Conservation (phyloP, 2,329 filamentous ascomycete species). For the Laburnicola sp. region DNA sequence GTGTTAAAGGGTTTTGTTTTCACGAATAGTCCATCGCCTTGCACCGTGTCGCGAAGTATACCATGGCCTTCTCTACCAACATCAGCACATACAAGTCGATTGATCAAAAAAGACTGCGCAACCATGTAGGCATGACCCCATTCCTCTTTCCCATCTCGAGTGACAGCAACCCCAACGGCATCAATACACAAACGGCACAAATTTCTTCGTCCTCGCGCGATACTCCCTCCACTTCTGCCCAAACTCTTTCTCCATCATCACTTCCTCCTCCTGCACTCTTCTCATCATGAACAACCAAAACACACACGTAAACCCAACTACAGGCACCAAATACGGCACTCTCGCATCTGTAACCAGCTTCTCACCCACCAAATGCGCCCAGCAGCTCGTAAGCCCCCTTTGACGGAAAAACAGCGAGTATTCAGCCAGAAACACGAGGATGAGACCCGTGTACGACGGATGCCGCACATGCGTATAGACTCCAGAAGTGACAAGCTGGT, state of each 20-base stretch:
- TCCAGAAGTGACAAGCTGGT: slow-evolving; percentile 51
- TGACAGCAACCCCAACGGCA: no score
- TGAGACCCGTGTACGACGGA: slow-evolving; percentile 55
- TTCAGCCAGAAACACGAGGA: slow-evolving; percentile 37
- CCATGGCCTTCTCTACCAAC: no score
- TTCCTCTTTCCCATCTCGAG: no score
- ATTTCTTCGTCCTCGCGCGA: slow-evolving; percentile 53
- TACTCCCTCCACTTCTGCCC: slow-evolving; percentile 55
- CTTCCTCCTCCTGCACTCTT: slow-evolving; percentile 40
- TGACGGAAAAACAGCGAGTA: slow-evolving; percentile 12
- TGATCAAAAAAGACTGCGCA: no score
- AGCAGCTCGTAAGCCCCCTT: slow-evolving; percentile 23
- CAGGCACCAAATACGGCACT: slow-evolving; percentile 4
- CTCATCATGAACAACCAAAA: slow-evolving; percentile 12
- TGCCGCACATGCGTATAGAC: slow-evolving; percentile 57
- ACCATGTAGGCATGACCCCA: no score
- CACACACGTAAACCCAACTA: slow-evolving; percentile 2
- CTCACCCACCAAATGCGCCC: slow-evolving; percentile 19
- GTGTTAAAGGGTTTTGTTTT: no score
- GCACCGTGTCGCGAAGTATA: no score
- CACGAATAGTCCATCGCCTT: no score
- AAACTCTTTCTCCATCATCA: slow-evolving; percentile 54
- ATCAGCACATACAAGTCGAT: no score
- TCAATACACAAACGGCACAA: slow-evolving; percentile 47
- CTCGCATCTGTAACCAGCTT: slow-evolving; percentile 52